These are phyloP conservation scores for Lignosus rhinocerotis DNA, from an alignment of 1,284 basidiomycete genomes.

Conservation along the genomic window DNA sequence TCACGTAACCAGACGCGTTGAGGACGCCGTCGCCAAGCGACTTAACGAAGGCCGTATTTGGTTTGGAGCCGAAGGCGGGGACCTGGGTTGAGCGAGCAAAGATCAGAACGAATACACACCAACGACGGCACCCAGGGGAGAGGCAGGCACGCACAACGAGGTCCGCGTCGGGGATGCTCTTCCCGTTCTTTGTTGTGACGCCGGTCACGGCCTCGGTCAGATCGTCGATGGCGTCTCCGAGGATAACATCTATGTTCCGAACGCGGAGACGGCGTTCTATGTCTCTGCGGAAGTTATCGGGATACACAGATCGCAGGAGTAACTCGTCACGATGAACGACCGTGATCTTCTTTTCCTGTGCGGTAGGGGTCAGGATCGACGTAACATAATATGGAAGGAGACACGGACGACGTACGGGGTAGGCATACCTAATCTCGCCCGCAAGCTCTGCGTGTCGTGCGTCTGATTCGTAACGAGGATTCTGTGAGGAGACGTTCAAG, in stretches of 20 bases:
- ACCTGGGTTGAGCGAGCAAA: slow-evolving; percentile 37
- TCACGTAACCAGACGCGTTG: slow-evolving; percentile 43
- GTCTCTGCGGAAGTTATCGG: slow-evolving; percentile 53
- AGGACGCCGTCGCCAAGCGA: slow-evolving; percentile 46
- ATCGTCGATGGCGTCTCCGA: slow-evolving; percentile 55
- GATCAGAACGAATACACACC: not conserved
- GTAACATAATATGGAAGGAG: not conserved
- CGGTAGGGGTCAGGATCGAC: slow-evolving; percentile 7
- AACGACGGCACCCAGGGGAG: not conserved
- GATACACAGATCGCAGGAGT: slow-evolving; percentile 61
- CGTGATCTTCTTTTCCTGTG: slow-evolving; percentile 63
- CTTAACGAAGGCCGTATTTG: slow-evolving; percentile 52
- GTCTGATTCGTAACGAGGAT: not conserved
- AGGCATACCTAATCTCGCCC: slow-evolving; percentile 57
- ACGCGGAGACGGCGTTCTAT: slow-evolving; percentile 42
- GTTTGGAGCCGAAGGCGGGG: slow-evolving; percentile 46
- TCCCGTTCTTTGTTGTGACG: slow-evolving; percentile 55
- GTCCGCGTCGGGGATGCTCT: slow-evolving; percentile 50
- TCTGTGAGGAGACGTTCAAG: not conserved
- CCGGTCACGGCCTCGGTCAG: slow-evolving; percentile 33
- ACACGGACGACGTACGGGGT: slow-evolving; percentile 34
- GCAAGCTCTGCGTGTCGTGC: slow-evolving; percentile 45
- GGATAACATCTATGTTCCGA: slow-evolving; percentile 51
- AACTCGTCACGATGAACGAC: slow-evolving; percentile 56
- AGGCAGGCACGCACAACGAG: slow-evolving; percentile 47